Percentiles rank a stretch among this genome's conserved stretches.
Conservation (phyloP, 2,329 filamentous ascomycete species). For the Curvularia lunata region DNA sequence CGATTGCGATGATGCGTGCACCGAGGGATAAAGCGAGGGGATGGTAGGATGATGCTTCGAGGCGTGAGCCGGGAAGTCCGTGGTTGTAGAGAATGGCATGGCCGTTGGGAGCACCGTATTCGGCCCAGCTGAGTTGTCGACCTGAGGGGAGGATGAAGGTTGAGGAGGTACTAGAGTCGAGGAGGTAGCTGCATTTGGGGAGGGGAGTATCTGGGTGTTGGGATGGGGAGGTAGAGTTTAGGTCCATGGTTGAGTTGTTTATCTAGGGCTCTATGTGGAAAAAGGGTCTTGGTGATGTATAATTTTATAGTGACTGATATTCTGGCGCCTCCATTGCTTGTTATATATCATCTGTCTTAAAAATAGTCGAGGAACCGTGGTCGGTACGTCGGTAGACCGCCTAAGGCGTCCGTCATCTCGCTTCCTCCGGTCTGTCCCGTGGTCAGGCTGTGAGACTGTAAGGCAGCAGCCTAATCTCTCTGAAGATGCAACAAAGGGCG, state of each 20-base stretch:
- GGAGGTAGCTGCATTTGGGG: constrained; percentile 20
- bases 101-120: constrained; percentile 39
- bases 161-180: constrained; percentile 36
- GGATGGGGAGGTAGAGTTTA: too few species aligned
- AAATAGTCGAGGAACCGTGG: neutral
- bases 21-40: constrained; percentile 29
- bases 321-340: neutral
- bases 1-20: constrained; percentile 33
- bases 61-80: constrained; percentile 39
- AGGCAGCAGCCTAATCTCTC: constrained; percentile 3
- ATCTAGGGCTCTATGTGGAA: neutral
- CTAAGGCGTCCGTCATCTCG: neutral
- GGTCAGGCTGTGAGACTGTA: neutral
- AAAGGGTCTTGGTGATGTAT: neutral
- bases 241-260: too few species aligned
- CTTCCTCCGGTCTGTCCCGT: constrained; percentile 6
- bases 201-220: neutral
- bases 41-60: constrained; percentile 37
- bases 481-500: neutral
- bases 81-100: constrained; percentile 38
- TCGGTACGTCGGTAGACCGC: constrained; percentile 4
- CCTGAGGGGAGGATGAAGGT: constrained; percentile 45
- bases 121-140: constrained; percentile 47
- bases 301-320: neutral
- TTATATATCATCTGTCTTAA: neutral